A percentile compares a stretch with the other conserved stretches of the same genome.
phyloP scores from a whole-genome alignment of 2,329 filamentous ascomycete genomes.

The Esteya vermicola region DNA sequence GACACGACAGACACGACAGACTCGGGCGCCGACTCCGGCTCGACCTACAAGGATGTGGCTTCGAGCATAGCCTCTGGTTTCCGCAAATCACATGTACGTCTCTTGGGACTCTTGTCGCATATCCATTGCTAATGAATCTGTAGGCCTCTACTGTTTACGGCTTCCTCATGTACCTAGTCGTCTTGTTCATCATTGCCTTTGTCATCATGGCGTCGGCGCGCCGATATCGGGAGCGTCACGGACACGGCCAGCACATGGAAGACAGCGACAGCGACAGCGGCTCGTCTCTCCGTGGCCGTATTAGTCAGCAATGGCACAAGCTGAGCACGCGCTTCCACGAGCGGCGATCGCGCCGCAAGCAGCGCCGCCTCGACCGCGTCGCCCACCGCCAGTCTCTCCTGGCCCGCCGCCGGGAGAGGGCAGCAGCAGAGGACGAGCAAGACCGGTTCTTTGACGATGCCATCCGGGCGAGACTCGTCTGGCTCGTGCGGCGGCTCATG shows the following conservation, averaged over 20 bases:
- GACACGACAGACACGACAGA: no score
- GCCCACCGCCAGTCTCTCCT: no score
- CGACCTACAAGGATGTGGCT: no score
- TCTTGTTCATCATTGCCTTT: not conserved
- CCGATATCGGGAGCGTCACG: not conserved
- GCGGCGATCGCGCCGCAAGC: constrained; percentile 13
- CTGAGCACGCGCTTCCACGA: constrained; percentile 5
- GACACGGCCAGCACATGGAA: not conserved
- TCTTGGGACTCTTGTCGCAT: not conserved
- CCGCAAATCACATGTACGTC: not conserved
- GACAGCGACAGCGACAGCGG: not conserved
- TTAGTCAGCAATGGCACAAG: not conserved
- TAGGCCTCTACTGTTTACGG: not conserved
- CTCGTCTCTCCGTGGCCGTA: not conserved
- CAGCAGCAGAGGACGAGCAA: no score
- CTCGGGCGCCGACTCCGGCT: no score
- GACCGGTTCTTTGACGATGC: no score
- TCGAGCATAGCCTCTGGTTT: no score
- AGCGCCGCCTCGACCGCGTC: no score
- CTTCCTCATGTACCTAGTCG: not conserved
- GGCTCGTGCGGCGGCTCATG: not conserved
- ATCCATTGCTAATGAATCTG: not conserved
- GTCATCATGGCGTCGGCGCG: not conserved
- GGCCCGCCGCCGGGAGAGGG: no score
- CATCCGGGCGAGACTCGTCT: not conserved